phyloP scores from a whole-genome alignment of 352 stramenopile species.

The Elongisporangium undulatum region DNA sequence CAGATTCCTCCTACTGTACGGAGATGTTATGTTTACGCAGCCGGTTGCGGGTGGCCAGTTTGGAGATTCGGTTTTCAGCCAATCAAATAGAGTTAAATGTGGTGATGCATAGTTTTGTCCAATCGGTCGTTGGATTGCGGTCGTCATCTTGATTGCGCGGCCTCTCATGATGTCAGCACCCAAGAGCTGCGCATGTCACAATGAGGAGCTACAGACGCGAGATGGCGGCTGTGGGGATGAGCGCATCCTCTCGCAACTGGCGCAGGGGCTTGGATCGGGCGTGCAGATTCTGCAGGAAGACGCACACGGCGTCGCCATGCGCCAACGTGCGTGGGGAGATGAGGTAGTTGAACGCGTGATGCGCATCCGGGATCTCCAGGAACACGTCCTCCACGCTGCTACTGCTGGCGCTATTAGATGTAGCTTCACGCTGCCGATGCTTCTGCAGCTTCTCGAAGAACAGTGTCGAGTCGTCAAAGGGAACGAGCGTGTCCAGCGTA shows the following conservation, averaged over 20 bases:
- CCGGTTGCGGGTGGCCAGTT: not conserved
- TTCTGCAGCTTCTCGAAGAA: conserved; percentile 60
- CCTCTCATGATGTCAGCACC: not conserved
- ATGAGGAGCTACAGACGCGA: not conserved
- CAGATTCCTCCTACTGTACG: conserved; percentile 1
- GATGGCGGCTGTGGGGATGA: not conserved
- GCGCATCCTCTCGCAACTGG: not conserved
- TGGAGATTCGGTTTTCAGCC: not conserved
- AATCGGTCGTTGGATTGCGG: not conserved
- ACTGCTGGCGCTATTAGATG: conserved; percentile 6
- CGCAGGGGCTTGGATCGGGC: conserved; percentile 26
- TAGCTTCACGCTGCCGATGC: conserved; percentile 18
- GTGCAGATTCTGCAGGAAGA: conserved; percentile 59
- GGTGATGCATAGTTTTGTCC: not conserved
- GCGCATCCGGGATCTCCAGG: conserved; percentile 46
- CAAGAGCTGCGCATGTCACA: not conserved
- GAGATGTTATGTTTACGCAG: not conserved
- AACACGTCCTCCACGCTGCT: conserved; percentile 52
- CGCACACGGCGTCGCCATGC: conserved; percentile 59
- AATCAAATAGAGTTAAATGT: not conserved
- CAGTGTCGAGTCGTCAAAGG: conserved; percentile 59
- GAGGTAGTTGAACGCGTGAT: conserved; percentile 78
- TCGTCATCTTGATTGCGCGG: not conserved
- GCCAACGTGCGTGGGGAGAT: conserved; percentile 63
- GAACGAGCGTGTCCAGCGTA: conserved; percentile 63